Evolutionary conservation across 495 filamentous ascomycete genomes (phyloP).

Genomic region (Oidiodendron maius): DNA sequence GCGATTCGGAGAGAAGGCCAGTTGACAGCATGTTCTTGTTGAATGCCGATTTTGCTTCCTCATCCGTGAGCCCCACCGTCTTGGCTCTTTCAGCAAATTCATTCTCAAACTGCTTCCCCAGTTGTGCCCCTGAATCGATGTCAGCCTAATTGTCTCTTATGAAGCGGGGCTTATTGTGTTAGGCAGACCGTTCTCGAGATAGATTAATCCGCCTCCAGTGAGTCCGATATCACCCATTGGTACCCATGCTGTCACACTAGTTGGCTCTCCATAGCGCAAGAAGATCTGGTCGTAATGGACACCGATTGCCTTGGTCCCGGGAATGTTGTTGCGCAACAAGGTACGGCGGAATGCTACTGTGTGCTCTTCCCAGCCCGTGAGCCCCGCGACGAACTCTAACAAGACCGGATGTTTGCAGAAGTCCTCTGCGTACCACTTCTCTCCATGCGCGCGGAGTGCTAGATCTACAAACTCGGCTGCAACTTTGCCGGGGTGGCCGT

Average conservation of each 20-base stretch:
- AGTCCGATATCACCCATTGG: constrained; percentile 55
- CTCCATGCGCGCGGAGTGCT: constrained; percentile 48
- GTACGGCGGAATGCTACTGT: constrained; percentile 39
- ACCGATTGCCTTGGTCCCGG: constrained; percentile 51
- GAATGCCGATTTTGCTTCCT: constrained; percentile 47
- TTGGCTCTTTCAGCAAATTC: constrained; percentile 41
- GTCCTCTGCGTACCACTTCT: constrained; percentile 51
- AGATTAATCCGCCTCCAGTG: constrained; percentile 56
- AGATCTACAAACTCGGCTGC: constrained; percentile 42
- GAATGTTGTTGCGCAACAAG: constrained; percentile 53
- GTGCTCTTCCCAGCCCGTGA: constrained; percentile 49
- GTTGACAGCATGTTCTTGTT: constrained; percentile 53
- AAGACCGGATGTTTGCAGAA: constrained; percentile 50
- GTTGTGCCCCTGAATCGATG: constrained; percentile 2
- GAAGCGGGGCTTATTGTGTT: constrained; percentile 14
- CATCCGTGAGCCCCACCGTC: constrained; percentile 37
- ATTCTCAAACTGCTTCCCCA: constrained; percentile 37
- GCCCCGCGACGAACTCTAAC: constrained; percentile 42
- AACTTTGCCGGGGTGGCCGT: constrained; percentile 41
- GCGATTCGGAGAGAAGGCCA: constrained; percentile 33
- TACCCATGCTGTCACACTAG: constrained; percentile 57
- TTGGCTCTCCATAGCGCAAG: constrained; percentile 51
- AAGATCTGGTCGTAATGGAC: constrained; percentile 67
- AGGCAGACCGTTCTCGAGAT: constrained; percentile 42
- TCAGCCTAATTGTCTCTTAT: not conserved